phyloP scores from a whole-genome alignment of 768 basidiomycete genomes.

The Suillus lakei region DNA sequence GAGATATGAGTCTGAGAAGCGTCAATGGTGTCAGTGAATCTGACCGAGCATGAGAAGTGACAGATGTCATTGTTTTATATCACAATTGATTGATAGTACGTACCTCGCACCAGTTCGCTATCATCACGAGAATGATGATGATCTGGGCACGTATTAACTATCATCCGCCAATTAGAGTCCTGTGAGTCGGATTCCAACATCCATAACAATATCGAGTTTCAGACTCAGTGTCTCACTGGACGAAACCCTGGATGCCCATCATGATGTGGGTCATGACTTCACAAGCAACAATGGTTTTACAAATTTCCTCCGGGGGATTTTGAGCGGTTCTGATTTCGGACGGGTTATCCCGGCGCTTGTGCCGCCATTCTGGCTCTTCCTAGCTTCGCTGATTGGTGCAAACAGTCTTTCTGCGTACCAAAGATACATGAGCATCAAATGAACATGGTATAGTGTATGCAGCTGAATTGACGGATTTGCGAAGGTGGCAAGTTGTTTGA shows the following conservation, averaged over 20 bases:
- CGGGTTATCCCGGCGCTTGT: neutral
- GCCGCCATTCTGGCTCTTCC: no score
- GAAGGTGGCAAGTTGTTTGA: neutral
- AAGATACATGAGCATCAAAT: neutral
- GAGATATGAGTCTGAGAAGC: neutral
- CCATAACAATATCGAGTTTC: constrained; percentile 1
- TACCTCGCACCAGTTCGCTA: neutral
- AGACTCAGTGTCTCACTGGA: neutral
- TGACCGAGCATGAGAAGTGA: neutral
- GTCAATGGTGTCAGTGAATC: neutral
- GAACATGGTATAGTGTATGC: neutral
- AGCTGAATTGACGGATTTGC: neutral
- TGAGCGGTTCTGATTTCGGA: neutral
- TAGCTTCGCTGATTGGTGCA: neutral
- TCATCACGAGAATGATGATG: neutral
- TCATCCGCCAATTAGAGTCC: neutral
- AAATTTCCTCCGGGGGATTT: neutral
- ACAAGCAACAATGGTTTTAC: neutral
- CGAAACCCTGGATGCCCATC: neutral
- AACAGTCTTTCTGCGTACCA: neutral
- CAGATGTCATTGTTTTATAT: neutral
- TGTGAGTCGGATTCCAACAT: constrained; percentile 2
- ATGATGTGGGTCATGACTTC: neutral
- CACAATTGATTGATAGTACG: neutral
- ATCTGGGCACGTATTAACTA: neutral